These are phyloP conservation scores for Xylaria arbuscula DNA, from an alignment of 2,329 filamentous ascomycete genomes.

Conservation along the genomic window DNA sequence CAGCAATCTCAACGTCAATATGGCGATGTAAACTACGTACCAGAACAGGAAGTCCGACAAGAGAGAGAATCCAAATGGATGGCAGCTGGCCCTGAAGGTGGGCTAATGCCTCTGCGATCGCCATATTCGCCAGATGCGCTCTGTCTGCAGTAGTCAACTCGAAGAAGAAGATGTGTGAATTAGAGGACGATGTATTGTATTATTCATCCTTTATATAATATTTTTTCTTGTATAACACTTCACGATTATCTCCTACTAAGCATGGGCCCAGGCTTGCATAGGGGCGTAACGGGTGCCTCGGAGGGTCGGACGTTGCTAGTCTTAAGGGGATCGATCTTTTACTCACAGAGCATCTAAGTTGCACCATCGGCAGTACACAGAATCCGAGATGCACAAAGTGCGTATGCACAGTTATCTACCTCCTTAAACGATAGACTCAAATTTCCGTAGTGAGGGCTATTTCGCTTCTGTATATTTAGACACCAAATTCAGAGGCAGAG, in stretches of 20 bases:
- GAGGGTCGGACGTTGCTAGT: slow-evolving; percentile 11
- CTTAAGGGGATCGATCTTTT: background rate
- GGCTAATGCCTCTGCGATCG: slow-evolving; percentile 1
- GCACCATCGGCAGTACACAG: background rate
- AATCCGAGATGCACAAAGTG: background rate
- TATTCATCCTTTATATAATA: background rate
- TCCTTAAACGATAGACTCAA: no score
- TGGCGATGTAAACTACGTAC: background rate
- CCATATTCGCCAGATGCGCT: background rate
- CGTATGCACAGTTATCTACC: background rate
- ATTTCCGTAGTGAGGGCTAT: background rate
- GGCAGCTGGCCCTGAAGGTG: background rate
- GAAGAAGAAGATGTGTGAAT: background rate
- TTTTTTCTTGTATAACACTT: background rate
- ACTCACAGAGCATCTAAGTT: background rate
- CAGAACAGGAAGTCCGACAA: background rate
- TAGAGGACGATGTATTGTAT: background rate
- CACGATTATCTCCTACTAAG: background rate
- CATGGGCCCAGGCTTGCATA: background rate
- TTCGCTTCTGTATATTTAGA: background rate
- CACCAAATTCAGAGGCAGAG: background rate
- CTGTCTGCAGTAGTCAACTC: background rate
- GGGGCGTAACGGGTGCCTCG: background rate
- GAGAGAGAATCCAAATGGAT: background rate
- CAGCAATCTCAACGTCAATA: background rate